These are phyloP conservation scores for Lipomyces spencermartinsiae DNA, from an alignment of 805 yeast genomes.

Conservation along the genomic window DNA sequence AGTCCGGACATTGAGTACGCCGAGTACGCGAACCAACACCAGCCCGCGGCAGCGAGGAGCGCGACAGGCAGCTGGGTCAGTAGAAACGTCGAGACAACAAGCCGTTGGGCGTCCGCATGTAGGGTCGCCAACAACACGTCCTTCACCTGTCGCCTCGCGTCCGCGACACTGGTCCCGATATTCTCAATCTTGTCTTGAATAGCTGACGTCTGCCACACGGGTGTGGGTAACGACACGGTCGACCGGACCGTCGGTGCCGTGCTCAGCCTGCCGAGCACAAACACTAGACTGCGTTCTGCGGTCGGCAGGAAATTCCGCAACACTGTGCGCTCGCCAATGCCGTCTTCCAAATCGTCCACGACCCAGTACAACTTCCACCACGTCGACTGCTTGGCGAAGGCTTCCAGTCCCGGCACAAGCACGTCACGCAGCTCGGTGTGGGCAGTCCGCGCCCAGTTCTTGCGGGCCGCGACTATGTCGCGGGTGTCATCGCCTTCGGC, in stretches of 20 bases:
- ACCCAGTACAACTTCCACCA: constrained; percentile 50
- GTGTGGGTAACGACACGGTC: constrained; percentile 9
- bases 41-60: constrained; percentile 45
- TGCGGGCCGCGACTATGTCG: constrained; percentile 36
- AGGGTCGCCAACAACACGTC: constrained; percentile 34
- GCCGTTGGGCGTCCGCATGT: constrained; percentile 44
- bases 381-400: constrained; percentile 37
- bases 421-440: constrained; percentile 49
- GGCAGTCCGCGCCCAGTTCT: constrained; percentile 47
- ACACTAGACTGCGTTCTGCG: constrained; percentile 43
- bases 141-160: constrained; percentile 12
- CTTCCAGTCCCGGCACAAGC: constrained; percentile 41
- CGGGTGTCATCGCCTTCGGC: constrained; percentile 30
- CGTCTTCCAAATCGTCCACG: constrained; percentile 47
- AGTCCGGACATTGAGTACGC: constrained; percentile 47
- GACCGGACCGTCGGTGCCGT: constrained; percentile 16
- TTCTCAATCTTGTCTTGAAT: constrained; percentile 10
- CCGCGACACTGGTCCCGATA: constrained; percentile 16
- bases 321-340: constrained; percentile 37
- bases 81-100: constrained; percentile 42
- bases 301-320: constrained; percentile 41
- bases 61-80: constrained; percentile 48
- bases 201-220: constrained; percentile 3
- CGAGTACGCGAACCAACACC: constrained; percentile 43
- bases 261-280: constrained; percentile 45